A percentile compares a stretch with the other conserved stretches of the same genome.
Conservation (phyloP, 208 protist species). For the Leishmania turanica region DNA sequence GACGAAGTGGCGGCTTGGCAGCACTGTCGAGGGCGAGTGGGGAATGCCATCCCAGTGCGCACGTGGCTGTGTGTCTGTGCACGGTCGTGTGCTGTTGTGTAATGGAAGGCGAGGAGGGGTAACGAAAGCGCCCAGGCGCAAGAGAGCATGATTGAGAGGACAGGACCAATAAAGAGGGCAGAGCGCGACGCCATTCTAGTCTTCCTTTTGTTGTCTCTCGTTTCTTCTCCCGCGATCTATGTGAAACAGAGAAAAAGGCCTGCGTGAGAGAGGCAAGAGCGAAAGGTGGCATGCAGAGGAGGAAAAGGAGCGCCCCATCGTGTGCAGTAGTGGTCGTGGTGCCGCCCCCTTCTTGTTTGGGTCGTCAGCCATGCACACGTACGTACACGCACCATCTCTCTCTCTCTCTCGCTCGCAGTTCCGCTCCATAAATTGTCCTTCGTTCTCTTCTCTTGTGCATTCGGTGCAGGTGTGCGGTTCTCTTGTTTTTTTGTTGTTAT, state of each 20-base stretch:
- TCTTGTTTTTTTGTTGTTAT: conserved; percentile 2
- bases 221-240: neutral
- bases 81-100: neutral
- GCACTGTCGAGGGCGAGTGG: neutral
- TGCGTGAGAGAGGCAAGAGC: neutral
- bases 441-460: neutral
- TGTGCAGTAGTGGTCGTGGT: neutral
- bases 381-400: neutral
- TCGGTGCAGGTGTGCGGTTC: neutral
- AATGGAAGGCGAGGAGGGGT: neutral
- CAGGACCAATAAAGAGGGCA: neutral
- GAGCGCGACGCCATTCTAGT: neutral
- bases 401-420: conserved; percentile 7
- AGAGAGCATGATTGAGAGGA: neutral
- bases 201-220: neutral
- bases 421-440: neutral
- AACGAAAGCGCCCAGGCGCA: neutral
- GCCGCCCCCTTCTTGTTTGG: neutral
- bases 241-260: neutral
- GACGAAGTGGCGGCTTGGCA: neutral
- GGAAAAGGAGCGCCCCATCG: neutral
- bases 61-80: neutral
- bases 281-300: too few species aligned
- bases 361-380: neutral
- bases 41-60: neutral